Evolutionary conservation across 2,329 filamentous ascomycete species (phyloP), one percentile per base, ranked within the genome.

Genomic region (Colletotrichum cordylinicola): DNA sequence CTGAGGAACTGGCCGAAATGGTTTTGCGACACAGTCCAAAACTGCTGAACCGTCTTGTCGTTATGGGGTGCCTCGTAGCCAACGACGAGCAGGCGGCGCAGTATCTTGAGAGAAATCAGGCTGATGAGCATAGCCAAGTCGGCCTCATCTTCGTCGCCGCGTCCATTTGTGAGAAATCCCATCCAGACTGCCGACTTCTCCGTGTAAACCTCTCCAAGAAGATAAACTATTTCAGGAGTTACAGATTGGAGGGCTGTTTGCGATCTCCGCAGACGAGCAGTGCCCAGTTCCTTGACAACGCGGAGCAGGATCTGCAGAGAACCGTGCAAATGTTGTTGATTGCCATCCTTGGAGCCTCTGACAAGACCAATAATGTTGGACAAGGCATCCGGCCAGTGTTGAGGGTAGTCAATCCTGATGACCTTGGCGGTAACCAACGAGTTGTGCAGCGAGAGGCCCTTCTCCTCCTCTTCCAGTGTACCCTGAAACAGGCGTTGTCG

Each of bases 221-320:
- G 87, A 79, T 94, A 93, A n/a, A 98, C 91, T 27, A 98, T 91
- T 82, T 98, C 95, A 0, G 96, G 95, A 0, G 96, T 92, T 35
- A 95, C 90, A 2, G 92, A 91, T 79, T 98, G 94, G 18, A 99
- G 87, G 48, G 92, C 94, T 2, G 93, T 92, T 80, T 96, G 93
- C 0, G 94, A 96, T 78, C 91, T 92, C 72, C 93, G 90, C 64
- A 98, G 85, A 58, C 95, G 90, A 4, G 94, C 96, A 0, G 94
- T 96, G 1, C 94, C 93, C 8, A 98, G 88, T 83, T 98, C 97
- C 85, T 98, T 99, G 81, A 98, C 93, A 33, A 98, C 92, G 64
- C 96, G 94, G 16, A 98, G 88, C 13, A 98, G 87, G 15, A 98
- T 92, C 68, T 95, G 89, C 58, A 98, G 89, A 9, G 92, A 90